Conservation (phyloP, 768 basidiomycete genomes). For the Hypholoma sublateritium region DNA sequence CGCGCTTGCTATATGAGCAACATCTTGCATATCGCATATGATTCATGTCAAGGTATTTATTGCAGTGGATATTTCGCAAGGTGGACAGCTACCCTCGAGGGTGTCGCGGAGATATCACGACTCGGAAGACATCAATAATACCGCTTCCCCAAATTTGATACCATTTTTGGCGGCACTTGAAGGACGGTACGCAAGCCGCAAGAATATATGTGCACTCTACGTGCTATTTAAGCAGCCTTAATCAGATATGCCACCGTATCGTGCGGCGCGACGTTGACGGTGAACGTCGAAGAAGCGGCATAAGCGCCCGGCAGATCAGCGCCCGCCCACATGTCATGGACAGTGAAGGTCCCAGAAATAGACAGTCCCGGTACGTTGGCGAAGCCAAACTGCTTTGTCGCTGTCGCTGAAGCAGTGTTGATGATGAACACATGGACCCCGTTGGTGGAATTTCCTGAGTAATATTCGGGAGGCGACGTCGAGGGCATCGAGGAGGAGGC, state of each 20-base stretch:
- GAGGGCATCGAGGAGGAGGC: constrained; percentile 35
- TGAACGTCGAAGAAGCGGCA: constrained; percentile 32
- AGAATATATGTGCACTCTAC: no score
- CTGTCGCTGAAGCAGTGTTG: constrained; percentile 39
- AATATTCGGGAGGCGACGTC: constrained; percentile 53
- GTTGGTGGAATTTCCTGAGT: constrained; percentile 45
- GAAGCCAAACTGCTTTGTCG: constrained; percentile 46
- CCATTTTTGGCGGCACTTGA: no score
- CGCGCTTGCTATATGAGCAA: no score
- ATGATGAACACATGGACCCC: constrained; percentile 57
- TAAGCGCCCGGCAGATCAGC: constrained; percentile 42
- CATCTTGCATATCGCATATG: no score
- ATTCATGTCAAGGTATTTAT: no score
- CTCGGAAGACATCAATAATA: no score
- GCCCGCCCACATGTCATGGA: constrained; percentile 59
- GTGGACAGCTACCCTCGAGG: no score
- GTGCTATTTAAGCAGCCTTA: constrained; percentile 13
- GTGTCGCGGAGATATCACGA: no score
- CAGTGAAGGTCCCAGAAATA: constrained; percentile 32
- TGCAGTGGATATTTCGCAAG: no score
- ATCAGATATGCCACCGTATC: constrained; percentile 54
- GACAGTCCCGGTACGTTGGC: constrained; percentile 45
- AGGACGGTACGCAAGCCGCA: no score
- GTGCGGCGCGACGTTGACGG: constrained; percentile 43
- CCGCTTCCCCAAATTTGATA: no score